A percentile compares a stretch with the other conserved stretches of the same genome.
Evolutionary conservation across 305 asterid genomes (phyloP).

Genomic region (Withania somnifera): DNA sequence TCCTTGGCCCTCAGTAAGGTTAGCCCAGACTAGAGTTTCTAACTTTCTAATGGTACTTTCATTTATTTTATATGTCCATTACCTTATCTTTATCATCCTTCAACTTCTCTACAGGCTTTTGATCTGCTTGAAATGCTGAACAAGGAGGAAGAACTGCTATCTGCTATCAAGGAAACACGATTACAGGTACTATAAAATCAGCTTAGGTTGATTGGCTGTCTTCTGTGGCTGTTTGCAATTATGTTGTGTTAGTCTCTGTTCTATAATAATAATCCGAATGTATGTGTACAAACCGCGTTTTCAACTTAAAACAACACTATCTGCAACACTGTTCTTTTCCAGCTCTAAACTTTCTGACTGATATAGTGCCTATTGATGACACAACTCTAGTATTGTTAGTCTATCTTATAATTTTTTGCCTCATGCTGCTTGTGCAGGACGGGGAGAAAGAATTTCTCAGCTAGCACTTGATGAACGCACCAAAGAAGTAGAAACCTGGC

Average conservation of each 20-base stretch:
- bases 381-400: neutral
- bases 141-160: conserved; percentile 64
- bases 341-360: neutral
- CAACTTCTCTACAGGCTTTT: conserved; percentile 29
- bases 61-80: neutral
- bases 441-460: conserved; percentile 49
- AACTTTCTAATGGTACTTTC: neutral
- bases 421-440: conserved; percentile 31
- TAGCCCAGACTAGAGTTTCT: conserved; percentile 16
- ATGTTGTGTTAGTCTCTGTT: neutral
- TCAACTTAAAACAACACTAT: neutral
- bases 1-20: conserved; percentile 62
- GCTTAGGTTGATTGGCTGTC: neutral
- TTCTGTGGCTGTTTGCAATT: neutral
- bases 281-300: neutral
- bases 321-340: neutral
- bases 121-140: conserved; percentile 62
- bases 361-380: too few species aligned
- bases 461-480: conserved; percentile 60
- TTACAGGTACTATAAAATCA: conserved; percentile 32
- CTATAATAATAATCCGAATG: neutral
- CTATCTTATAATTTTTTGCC: neutral
- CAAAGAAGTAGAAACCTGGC: conserved; percentile 80
- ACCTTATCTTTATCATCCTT: neutral
- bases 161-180: conserved; percentile 42